Evolutionary conservation across 2,329 filamentous ascomycete genomes (phyloP).

Genomic region (Stemphylium beticola): DNA sequence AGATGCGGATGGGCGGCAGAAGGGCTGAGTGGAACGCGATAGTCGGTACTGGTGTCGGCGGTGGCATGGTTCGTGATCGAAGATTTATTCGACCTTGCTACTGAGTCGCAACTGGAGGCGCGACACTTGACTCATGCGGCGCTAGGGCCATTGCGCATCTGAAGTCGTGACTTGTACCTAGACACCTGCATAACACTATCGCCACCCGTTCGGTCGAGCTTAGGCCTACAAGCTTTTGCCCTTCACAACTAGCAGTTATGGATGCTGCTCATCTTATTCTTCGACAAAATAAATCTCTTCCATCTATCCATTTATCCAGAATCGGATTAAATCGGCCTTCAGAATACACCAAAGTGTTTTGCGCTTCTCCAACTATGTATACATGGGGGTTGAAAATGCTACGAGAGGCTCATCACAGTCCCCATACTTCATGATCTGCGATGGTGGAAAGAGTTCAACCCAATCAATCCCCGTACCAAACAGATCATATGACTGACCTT

Average conservation of each 20-base stretch:
- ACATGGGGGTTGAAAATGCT: conserved; percentile 12
- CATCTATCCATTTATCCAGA: too few species aligned
- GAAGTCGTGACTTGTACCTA: not conserved
- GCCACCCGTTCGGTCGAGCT: too few species aligned
- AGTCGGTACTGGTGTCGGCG: conserved; percentile 12
- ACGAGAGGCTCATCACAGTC: conserved; percentile 1
- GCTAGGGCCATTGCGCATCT: not conserved
- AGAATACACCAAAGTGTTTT: not conserved
- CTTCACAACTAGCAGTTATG: not conserved
- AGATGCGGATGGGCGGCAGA: conserved; percentile 22
- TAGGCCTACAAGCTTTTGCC: too few species aligned
- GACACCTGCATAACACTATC: too few species aligned
- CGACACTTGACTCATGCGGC: conserved; percentile 7
- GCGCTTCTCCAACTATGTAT: conserved; percentile 5
- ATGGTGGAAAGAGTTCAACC: conserved; percentile 26
- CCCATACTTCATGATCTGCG: conserved; percentile 2
- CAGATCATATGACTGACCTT: conserved; percentile 8
- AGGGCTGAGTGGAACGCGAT: conserved; percentile 31
- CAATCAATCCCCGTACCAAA: conserved; percentile 31
- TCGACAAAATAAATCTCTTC: too few species aligned
- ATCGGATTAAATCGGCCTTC: too few species aligned
- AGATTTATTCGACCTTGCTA: not conserved
- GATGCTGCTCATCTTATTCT: not conserved
- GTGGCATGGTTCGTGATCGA: conserved; percentile 19
- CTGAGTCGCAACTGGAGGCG: not conserved